Evolutionary conservation across 2,329 filamentous ascomycete genomes (phyloP).

Genomic region (Cordyceps pruinosa): DNA sequence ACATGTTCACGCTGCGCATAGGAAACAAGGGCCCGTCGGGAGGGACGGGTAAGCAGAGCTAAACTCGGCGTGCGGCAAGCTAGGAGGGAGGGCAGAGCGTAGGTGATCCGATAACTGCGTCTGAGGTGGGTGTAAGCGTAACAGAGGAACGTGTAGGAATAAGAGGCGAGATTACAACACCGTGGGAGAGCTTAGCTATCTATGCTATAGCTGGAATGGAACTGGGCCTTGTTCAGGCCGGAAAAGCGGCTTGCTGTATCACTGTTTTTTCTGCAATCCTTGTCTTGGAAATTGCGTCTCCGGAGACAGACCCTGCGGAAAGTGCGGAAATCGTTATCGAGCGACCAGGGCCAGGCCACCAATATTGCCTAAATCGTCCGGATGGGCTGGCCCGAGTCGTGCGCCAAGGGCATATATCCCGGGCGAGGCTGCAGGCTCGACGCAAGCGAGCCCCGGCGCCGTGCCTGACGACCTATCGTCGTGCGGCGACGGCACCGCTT

Average conservation of each 20-base stretch:
- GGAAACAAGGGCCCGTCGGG: background rate
- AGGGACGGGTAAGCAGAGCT: background rate
- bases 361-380: background rate
- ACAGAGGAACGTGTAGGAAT: background rate
- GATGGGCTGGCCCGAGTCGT: background rate
- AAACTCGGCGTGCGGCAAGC: constrained; percentile 2
- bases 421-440: no score
- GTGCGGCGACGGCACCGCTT: no score
- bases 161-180: background rate
- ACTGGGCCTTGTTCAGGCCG: background rate
- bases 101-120: background rate
- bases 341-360: background rate
- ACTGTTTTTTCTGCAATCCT: background rate
- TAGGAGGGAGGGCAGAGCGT: background rate
- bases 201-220: no score
- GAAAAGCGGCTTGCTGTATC: background rate
- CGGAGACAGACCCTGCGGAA: background rate
- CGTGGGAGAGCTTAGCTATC: background rate
- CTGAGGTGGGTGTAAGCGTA: background rate
- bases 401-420: no score
- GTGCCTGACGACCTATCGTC: no score
- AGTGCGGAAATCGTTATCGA: no score
- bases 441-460: no score
- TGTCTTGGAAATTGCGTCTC: background rate
- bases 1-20: background rate